Percentiles rank a stretch among this genome's conserved stretches.
phyloP scores from a whole-genome alignment of 768 basidiomycete species.

The Trametes cinnabarina region DNA sequence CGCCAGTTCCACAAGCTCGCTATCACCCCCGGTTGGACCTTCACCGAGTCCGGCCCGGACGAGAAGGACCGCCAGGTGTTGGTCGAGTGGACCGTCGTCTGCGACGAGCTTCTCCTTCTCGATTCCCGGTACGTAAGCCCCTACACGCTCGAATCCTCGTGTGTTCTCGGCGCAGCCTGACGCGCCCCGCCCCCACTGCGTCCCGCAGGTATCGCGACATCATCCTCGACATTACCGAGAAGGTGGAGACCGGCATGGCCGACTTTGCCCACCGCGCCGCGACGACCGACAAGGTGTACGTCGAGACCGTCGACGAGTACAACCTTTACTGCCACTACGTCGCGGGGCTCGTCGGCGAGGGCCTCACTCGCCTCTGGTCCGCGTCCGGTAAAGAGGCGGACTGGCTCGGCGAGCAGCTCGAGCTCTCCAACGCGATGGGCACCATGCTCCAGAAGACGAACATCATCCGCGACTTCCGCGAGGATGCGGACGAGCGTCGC shows the following conservation, averaged over 20 bases:
- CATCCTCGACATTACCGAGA: conserved; percentile 77
- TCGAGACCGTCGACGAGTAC: conserved; percentile 80
- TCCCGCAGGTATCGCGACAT: conserved; percentile 62
- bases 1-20: conserved; percentile 80
- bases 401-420: conserved; percentile 76
- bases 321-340: conserved; percentile 99
- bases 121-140: conserved; percentile 58
- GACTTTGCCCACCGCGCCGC: conserved; percentile 87
- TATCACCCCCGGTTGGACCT: conserved; percentile 83
- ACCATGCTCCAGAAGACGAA: conserved; percentile 96
- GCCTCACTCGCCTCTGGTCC: conserved; percentile 83
- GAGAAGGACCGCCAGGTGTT: conserved; percentile 89
- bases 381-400: conserved; percentile 79
- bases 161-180: too few species aligned
- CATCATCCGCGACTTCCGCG: conserved; percentile 92
- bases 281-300: conserved; percentile 62
- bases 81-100: conserved; percentile 76
- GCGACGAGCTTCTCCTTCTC: conserved; percentile 76
- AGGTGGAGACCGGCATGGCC: conserved; percentile 96
- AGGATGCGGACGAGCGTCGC: conserved; percentile 81
- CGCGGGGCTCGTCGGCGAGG: conserved; percentile 96
- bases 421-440: conserved; percentile 93
- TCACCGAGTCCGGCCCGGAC: conserved; percentile 72
- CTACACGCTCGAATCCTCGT: conserved; percentile 1
- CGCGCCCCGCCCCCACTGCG: too few species aligned